These are phyloP conservation scores for Tubosaeta sp. DNA, from an alignment of 768 basidiomycete genomes.

Conservation along the genomic window DNA sequence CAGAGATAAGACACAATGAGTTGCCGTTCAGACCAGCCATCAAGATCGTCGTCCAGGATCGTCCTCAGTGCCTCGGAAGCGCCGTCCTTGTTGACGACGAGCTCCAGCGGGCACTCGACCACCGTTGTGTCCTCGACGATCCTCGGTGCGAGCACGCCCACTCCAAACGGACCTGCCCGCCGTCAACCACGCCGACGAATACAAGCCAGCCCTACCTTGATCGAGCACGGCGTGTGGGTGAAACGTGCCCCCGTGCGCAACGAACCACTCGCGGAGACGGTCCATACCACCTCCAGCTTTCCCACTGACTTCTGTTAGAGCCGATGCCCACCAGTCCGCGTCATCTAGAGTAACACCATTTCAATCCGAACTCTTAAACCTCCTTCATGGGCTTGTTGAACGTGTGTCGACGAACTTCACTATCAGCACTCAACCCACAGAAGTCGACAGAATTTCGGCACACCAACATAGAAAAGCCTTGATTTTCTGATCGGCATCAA, in stretches of 20 bases:
- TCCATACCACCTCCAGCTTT: neutral
- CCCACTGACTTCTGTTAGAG: no score
- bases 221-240: constrained; percentile 42
- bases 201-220: constrained; percentile 38
- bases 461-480: no score
- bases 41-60: constrained; percentile 33
- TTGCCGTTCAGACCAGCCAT: constrained; percentile 59
- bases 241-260: constrained; percentile 45
- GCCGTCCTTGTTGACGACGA: constrained; percentile 56
- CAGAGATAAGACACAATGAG: constrained; percentile 63
- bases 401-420: neutral
- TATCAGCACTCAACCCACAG: no score
- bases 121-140: constrained; percentile 50
- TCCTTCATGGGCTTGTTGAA: no score
- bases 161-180: constrained; percentile 40
- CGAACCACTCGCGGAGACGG: constrained; percentile 47
- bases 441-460: no score
- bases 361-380: no score
- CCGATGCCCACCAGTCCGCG: no score
- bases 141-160: constrained; percentile 46
- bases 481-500: no score
- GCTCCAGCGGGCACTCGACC: constrained; percentile 62
- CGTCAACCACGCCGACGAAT: constrained; percentile 7
- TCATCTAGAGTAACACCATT: no score
- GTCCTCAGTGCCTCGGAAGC: constrained; percentile 41